phyloP scores from a whole-genome alignment of 805 yeast species.

The Lipomyces yamanashiensis region DNA sequence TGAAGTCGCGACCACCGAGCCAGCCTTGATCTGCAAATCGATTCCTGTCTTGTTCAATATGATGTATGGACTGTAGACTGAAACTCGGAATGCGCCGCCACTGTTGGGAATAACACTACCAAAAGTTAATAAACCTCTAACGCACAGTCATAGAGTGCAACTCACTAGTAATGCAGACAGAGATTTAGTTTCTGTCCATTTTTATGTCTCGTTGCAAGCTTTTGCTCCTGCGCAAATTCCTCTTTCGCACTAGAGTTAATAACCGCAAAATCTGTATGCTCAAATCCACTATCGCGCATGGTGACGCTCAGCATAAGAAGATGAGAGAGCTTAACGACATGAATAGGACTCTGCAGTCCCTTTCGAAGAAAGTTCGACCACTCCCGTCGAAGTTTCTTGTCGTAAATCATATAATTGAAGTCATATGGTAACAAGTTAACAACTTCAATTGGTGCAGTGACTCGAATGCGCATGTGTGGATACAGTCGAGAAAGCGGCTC shows the following conservation, averaged over 20 bases:
- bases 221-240: conserved; percentile 61
- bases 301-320: conserved; percentile 71
- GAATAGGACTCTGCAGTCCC: conserved; percentile 74
- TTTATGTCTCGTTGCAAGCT: conserved; percentile 56
- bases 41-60: conserved; percentile 79
- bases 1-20: conserved; percentile 58
- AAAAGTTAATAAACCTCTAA: background rate
- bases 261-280: conserved; percentile 73
- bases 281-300: conserved; percentile 58
- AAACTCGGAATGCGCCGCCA: conserved; percentile 65
- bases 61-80: conserved; percentile 83
- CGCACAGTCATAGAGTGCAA: background rate
- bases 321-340: conserved; percentile 75
- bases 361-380: conserved; percentile 65
- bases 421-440: conserved; percentile 87
- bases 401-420: conserved; percentile 72
- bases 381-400: conserved; percentile 69
- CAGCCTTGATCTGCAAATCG: conserved; percentile 61
- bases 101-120: conserved; percentile 47
- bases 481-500: conserved; percentile 76
- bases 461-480: conserved; percentile 78
- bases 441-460: conserved; percentile 85
- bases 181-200: conserved; percentile 73
- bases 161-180: conserved; percentile 62
- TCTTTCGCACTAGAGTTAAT: conserved; percentile 57